Evolutionary conservation across 1,139 yeast species (phyloP), one percentile per base, ranked within the genome.

Genomic region (Magnusiomyces ingens): DNA sequence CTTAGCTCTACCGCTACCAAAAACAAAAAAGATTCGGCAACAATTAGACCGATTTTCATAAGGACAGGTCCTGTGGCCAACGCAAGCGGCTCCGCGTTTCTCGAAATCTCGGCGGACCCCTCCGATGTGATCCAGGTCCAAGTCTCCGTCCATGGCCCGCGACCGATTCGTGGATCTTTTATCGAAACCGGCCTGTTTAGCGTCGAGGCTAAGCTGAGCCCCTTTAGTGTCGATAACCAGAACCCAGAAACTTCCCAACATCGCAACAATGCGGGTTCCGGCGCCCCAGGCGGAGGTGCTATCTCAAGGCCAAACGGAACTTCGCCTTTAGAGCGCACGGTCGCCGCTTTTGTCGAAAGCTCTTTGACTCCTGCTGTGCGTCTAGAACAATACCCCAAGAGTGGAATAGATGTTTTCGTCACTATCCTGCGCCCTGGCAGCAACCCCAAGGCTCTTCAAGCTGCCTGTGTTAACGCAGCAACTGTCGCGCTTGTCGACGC

Each of bases 131-230:
- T 81, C 35, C 75, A 82, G 43, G 71, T 90, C 6, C 81, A 85
- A 57, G 84, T 84, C 1, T 78, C 90, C 1, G 84, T 91, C 0
- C 88, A 84, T 68, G 98, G 97, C 0, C 97, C 98, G 11, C 77
- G 93, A 59, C 96, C 97, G 5, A 82, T 86, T 49, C 75, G 88
- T 58, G 90, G 91, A 0, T 79, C 88, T 1, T 87, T 86, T 66
- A 75, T 81, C 37, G 82, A 84, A 45, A 75, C 81, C 54, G 94
- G 94, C 1, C 75, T 81, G 2, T 72, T 88, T 49, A 76, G 84
- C 21, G 90, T 87, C 1, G 86, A 82, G 56, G 76, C 85, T 56
- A 82, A 82, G 60, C 75, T 82, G 56, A 71, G 79, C 17, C 80
- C 82, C 1, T 77, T 79, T 58, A 67, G 81, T 29, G 62, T 54